Conservation (phyloP, 1,139 yeast genomes). For the Nakaseomyces bracarensis region DNA sequence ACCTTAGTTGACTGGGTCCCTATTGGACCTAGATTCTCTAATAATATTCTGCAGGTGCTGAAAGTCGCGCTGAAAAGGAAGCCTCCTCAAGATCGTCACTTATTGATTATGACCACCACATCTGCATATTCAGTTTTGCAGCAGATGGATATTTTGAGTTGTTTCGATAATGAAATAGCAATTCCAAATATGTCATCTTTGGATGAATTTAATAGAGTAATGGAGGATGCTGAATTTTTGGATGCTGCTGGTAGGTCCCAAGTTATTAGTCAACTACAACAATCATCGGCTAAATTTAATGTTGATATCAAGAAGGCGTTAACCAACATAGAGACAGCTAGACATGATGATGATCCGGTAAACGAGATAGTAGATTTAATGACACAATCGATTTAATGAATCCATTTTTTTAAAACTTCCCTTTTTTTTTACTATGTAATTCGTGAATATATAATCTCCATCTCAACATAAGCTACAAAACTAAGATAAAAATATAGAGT, state of each 20-base stretch:
- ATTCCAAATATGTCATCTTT: conserved; percentile 64
- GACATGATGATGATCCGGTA: conserved; percentile 54
- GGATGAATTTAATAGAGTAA: conserved; percentile 62
- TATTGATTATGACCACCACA: conserved; percentile 83
- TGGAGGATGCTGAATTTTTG: conserved; percentile 61
- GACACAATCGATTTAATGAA: conserved; percentile 27
- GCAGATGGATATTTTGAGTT: conserved; percentile 72
- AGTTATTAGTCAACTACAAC: conserved; percentile 46
- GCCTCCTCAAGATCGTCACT: conserved; percentile 85
- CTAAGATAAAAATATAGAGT: no score
- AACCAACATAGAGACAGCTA: conserved; percentile 77
- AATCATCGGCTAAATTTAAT: conserved; percentile 44
- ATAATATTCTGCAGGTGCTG: conserved; percentile 74
- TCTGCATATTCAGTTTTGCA: conserved; percentile 74
- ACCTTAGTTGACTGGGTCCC: conserved; percentile 94
- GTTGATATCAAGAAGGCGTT: conserved; percentile 79
- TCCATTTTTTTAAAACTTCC: no score
- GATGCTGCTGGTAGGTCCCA: conserved; percentile 43
- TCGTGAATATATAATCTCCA: no score
- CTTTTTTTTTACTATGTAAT: no score
- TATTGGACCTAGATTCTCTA: conserved; percentile 93
- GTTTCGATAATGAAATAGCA: conserved; percentile 77
- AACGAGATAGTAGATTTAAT: conserved; percentile 54
- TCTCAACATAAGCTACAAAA: no score
- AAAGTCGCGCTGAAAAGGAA: conserved; percentile 71